Conservation (phyloP, 345 rosid genomes). For the Syzygium oleosum region DNA sequence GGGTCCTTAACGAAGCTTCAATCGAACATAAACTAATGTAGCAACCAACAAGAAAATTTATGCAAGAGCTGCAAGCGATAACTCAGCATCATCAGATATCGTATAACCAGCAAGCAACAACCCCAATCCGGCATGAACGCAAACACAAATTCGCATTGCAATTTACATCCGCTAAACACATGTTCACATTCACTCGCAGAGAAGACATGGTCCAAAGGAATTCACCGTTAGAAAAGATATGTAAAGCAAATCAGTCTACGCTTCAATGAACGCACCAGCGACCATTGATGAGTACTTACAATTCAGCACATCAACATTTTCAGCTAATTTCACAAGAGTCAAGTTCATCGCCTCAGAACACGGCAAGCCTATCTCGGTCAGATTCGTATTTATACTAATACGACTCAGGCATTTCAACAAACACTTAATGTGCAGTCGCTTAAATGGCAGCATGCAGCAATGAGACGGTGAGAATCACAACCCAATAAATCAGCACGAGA, state of each 20-base stretch:
- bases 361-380: neutral
- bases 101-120: neutral
- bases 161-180: neutral
- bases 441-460: fast-evolving
- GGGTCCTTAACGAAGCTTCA: neutral
- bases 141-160: neutral
- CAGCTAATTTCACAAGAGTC: neutral
- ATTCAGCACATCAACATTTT: neutral
- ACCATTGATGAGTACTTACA: neutral
- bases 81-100: neutral
- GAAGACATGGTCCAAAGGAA: neutral
- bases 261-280: too few species aligned
- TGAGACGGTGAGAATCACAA: neutral
- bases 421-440: neutral
- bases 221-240: neutral
- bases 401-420: neutral
- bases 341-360: neutral
- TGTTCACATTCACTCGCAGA: too few species aligned
- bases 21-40: neutral
- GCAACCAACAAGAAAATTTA: neutral
- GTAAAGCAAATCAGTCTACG: neutral
- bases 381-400: neutral
- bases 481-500: neutral
- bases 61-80: neutral
- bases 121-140: neutral